phyloP scores from a whole-genome alignment of 2,329 filamentous ascomycete genomes.

The Arthrobotrys conoides region DNA sequence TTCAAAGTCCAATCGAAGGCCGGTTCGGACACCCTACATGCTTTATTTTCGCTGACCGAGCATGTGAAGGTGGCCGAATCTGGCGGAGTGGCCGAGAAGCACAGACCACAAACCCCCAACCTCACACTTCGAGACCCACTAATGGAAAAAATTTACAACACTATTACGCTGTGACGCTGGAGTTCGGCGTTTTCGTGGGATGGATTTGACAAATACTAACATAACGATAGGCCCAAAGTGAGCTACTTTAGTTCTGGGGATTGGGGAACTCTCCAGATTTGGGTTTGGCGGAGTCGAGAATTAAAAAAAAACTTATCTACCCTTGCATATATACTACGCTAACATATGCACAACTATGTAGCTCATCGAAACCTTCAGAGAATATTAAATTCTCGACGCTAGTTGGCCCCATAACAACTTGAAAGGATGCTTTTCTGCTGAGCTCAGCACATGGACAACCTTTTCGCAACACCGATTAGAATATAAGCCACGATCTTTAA shows the following conservation, averaged over 20 bases:
- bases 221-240: neutral
- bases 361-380: neutral
- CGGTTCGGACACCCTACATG: conserved; percentile 23
- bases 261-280: neutral
- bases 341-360: neutral
- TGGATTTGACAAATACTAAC: conserved; percentile 27
- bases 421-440: neutral
- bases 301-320: conserved; percentile 6
- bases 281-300: conserved; percentile 14
- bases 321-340: neutral
- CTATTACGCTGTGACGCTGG: conserved; percentile 1
- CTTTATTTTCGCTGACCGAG: neutral
- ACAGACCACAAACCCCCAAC: conserved; percentile 24
- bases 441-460: neutral
- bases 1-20: conserved; percentile 18
- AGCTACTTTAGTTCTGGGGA: neutral
- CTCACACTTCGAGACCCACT: neutral
- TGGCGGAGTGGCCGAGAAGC: conserved; percentile 22
- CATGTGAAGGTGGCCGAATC: conserved; percentile 24
- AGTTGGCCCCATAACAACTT: neutral
- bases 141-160: conserved; percentile 10
- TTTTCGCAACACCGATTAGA: neutral
- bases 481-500: neutral
- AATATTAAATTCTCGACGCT: neutral
- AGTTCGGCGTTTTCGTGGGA: conserved; percentile 18